Base-by-base conservation (phyloP, 495 filamentous ascomycete genomes). In the Penicillium turbatum region DNA sequence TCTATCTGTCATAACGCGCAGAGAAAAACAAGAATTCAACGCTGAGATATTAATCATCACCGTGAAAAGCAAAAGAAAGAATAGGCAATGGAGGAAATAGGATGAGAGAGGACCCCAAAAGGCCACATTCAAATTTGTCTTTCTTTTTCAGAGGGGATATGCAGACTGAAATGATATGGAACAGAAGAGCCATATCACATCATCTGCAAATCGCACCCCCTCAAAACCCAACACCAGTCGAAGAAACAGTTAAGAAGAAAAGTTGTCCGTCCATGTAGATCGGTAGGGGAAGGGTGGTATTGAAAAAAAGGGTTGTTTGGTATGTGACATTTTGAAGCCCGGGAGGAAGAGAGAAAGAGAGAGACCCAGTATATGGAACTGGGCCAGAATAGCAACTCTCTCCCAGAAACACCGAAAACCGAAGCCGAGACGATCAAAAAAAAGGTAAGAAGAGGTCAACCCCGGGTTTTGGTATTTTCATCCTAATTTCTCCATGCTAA, bases 401-500 rank as follows among this genome's bases (percentile, higher is more conserved):
- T 51, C 27, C 37, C 48, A 36, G 19, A 42, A 48, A 42, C 26
- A 44, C 41, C 41, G 48, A 42, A 51, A 38, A 51, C 48, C 50
- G 29, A 52, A 44, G 38, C 34, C 40, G 40, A 38, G 24, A 49
- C 29, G 27, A 51, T 52, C 49, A 44, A 52, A 47, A 53, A 53
- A 54, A 54, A 32, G 15, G 21, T 30, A 54, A 53, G 36, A 41
- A 37, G 49, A 51, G 49, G 49, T 43, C 49, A 51, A 51, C 49
- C 53, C 62, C 53, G 49, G 57, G 54, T 48, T 39, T 44, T 66
- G 64, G 64, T 66, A 66, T 63, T 60, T 64, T 63, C 67, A 61
- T 68, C 67, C 62, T 55, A 66, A 57, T 58, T 68, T 56, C 64
- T 64, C 61, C 64, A 66, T 66, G 61, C 61, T 64, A 51, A 66